Conservation (phyloP, 2,329 filamentous ascomycete species). For the Endoconidiophora laricicola region DNA sequence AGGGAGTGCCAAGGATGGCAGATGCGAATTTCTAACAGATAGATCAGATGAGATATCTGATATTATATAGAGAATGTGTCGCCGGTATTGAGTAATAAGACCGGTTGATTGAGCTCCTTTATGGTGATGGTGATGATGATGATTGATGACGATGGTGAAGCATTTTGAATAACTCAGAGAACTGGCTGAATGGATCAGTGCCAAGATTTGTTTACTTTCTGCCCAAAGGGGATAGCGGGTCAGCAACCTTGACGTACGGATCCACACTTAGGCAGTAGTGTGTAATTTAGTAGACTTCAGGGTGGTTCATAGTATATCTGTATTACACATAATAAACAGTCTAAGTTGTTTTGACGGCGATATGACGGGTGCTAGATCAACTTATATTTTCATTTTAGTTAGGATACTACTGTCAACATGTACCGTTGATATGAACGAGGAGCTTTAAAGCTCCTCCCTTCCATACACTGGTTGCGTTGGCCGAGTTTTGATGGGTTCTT, state of each 20-base stretch:
- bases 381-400: no score
- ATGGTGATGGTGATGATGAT: neutral
- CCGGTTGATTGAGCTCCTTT: neutral
- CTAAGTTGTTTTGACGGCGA: no score
- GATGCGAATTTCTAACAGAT: neutral
- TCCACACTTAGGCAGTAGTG: no score
- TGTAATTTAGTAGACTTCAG: no score
- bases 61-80: neutral
- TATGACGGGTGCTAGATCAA: no score
- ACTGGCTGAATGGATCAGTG: neutral
- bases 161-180: neutral
- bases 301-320: no score
- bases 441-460: neutral
- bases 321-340: no score
- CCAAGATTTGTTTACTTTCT: constrained; percentile 5
- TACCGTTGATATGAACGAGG: no score
- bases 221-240: neutral
- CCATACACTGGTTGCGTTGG: neutral
- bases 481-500: neutral
- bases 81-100: neutral
- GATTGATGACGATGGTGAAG: neutral
- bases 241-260: no score
- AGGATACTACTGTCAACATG: no score
- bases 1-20: no score
- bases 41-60: neutral